Evolutionary conservation across 352 stramenopile species (phyloP), one percentile per base, ranked within the genome.

Genomic region (Globisporangium sylvaticum): DNA sequence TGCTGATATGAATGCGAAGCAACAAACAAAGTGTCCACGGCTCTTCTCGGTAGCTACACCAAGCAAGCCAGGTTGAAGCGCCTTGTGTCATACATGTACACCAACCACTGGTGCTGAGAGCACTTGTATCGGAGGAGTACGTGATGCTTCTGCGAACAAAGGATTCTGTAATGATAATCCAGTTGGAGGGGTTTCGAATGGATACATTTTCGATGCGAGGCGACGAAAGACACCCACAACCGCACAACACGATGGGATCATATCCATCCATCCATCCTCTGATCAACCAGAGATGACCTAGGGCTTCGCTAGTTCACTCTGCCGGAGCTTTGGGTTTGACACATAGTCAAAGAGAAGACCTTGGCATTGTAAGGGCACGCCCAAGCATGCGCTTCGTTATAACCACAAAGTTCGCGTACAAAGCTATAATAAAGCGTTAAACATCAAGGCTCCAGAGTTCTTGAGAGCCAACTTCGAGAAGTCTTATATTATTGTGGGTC

Each of bases 141-240:
- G n/a, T n/a, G n/a, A n/a, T n/a, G n/a, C n/a, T n/a, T n/a, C n/a
- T n/a, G n/a, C n/a, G n/a, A n/a, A n/a, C n/a, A n/a, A n/a, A n/a
- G 37, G 37, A 20, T 44, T 44, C 37, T 44, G 37, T 44, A 4
- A 44, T 44, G 37, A 25, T 18, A 55, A 55, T 29, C 24, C 48
- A 55, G n/a, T 27, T 7, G n/a, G 18, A 54, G 22, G 48, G 12
- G 3, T 29, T 20, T 55, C 37, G n/a, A 29, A 53, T 24, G 44
- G 44, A 53, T 53, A 53, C 44, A 53, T 25, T 25, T 53, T 55
- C 48, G n/a, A 55, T 44, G n/a, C n/a, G 48, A 55, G 6, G n/a
- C n/a, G 20, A 29, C n/a, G n/a, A 29, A 55, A 22, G 3, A 15
- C n/a, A 55, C 48, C 48, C 48, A 55, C 48, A 55, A 55, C 29